Conservation (phyloP, 768 basidiomycete species). For the Calvatia gigantea region DNA sequence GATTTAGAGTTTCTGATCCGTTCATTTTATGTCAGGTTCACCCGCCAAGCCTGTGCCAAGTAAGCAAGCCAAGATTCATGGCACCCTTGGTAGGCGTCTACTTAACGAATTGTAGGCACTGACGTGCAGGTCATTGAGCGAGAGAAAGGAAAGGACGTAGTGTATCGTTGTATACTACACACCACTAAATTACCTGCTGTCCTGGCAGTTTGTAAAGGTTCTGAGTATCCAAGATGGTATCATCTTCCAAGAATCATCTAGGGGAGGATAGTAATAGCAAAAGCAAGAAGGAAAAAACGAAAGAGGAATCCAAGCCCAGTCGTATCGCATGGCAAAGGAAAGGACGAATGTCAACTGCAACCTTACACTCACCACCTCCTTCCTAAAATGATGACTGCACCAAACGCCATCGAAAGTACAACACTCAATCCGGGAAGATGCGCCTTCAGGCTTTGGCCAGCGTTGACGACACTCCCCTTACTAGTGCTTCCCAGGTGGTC, state of each 20-base stretch:
- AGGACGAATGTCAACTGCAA: not conserved
- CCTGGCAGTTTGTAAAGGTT: too few species aligned
- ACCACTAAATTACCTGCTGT: not conserved
- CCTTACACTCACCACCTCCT: not conserved
- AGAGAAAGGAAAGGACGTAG: not conserved
- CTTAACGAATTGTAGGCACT: too few species aligned
- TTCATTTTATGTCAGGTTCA: not conserved
- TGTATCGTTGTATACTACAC: not conserved
- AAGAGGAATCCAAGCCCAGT: not conserved
- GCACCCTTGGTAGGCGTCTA: too few species aligned
- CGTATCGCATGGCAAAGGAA: not conserved
- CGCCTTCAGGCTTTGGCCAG: constrained; percentile 2
- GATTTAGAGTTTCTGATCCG: not conserved
- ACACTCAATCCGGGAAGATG: constrained; percentile 1
- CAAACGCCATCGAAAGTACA: not conserved
- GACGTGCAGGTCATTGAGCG: too few species aligned
- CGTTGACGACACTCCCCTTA: constrained; percentile 26
- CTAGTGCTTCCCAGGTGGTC: constrained; percentile 36
- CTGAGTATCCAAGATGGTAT: too few species aligned
- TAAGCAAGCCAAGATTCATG: not conserved
- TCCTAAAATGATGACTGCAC: not conserved
- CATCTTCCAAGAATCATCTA: not conserved
- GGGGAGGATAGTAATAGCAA: not conserved
- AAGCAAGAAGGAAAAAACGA: not conserved
- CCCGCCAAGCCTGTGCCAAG: not conserved